phyloP scores from a whole-genome alignment of 805 yeast species.

The Myxozyma mucilagina region DNA sequence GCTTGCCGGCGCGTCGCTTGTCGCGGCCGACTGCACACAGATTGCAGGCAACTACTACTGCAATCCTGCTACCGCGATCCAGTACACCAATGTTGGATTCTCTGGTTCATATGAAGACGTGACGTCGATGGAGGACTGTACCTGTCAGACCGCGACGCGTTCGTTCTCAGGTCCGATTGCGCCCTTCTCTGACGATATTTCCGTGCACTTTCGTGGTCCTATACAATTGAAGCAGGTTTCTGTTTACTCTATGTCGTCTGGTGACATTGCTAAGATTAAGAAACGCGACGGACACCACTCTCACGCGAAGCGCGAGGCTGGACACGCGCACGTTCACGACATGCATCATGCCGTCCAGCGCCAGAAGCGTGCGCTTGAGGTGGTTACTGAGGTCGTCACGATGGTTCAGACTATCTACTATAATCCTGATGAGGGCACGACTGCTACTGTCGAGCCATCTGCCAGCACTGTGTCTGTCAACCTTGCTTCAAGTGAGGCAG shows the following conservation, averaged over 20 bases:
- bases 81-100: constrained; percentile 73
- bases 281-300: constrained; percentile 28
- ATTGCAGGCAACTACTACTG: constrained; percentile 79
- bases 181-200: constrained; percentile 83
- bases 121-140: constrained; percentile 67
- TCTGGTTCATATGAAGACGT: constrained; percentile 83
- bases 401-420: constrained; percentile 50
- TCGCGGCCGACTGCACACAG: constrained; percentile 19
- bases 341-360: constrained; percentile 47
- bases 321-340: constrained; percentile 37
- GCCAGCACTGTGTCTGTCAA: constrained; percentile 32
- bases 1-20: constrained; percentile 9
- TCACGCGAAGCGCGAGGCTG: constrained; percentile 47
- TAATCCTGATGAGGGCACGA: constrained; percentile 33
- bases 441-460: constrained; percentile 36
- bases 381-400: constrained; percentile 73
- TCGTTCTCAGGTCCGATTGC: constrained; percentile 71
- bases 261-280: constrained; percentile 38
- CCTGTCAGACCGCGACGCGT: constrained; percentile 60
- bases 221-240: constrained; percentile 78
- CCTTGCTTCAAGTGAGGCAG: constrained; percentile 18
- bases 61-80: constrained; percentile 62
- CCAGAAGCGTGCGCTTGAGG: constrained; percentile 58
- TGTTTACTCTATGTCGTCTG: constrained; percentile 65
- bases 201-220: constrained; percentile 92